Percentiles rank a stretch among this genome's conserved stretches.
These are phyloP conservation scores for Tuber brumale DNA, from an alignment of 495 filamentous ascomycete genomes.

Conservation along the genomic window DNA sequence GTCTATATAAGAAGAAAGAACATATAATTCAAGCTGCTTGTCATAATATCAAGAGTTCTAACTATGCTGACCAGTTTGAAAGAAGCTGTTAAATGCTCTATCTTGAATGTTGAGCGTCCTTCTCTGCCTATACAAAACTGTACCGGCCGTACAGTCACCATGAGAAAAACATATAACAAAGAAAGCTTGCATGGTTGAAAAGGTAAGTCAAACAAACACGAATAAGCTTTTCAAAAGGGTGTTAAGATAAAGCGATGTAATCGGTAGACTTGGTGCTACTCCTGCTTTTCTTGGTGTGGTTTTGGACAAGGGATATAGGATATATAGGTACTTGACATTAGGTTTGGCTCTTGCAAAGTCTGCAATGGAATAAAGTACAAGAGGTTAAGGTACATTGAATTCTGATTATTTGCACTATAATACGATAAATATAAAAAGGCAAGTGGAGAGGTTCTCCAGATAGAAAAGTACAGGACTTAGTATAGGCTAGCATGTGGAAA, in stretches of 20 bases:
- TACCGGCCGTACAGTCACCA: background rate
- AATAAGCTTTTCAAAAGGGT: background rate
- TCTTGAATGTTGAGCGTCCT: too few species aligned
- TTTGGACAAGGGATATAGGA: background rate
- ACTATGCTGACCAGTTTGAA: too few species aligned
- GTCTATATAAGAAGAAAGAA: too few species aligned
- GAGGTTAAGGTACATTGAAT: background rate
- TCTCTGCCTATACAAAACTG: background rate
- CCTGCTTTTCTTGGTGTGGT: background rate
- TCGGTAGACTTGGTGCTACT: background rate
- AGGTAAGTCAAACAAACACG: background rate
- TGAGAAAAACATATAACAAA: background rate
- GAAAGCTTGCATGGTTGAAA: background rate
- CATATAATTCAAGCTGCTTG: too few species aligned
- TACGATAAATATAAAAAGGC: background rate
- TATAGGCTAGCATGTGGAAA: too few species aligned
- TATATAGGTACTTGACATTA: too few species aligned
- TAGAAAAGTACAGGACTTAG: background rate
- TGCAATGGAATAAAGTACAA: too few species aligned
- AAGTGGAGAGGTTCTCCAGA: too few species aligned
- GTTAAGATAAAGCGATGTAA: background rate
- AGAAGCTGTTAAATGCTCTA: too few species aligned
- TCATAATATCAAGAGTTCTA: too few species aligned
- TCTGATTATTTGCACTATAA: background rate
- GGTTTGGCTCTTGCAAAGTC: too few species aligned